Conservation (phyloP, 768 basidiomycete species). For the Phaeotremella skinneri region DNA sequence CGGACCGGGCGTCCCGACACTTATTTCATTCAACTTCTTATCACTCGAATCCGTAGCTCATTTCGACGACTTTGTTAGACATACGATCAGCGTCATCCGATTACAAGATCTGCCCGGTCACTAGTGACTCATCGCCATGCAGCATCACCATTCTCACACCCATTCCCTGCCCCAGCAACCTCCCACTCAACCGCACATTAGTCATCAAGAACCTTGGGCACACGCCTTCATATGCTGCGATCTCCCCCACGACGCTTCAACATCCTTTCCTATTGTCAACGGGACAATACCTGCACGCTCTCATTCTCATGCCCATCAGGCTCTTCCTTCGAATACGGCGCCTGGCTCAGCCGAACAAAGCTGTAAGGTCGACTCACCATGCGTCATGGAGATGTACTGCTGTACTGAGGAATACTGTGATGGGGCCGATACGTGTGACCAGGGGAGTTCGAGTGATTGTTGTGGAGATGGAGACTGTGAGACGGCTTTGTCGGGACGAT, state of each 20-base stretch:
- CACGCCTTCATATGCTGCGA: slow-evolving; percentile 43
- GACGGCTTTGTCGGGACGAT: not conserved
- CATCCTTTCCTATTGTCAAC: slow-evolving; percentile 18
- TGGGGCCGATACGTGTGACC: slow-evolving; percentile 6
- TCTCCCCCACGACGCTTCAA: slow-evolving; percentile 33
- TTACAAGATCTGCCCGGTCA: not conserved
- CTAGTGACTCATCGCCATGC: not conserved
- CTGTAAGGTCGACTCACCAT: slow-evolving; percentile 10
- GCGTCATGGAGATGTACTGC: slow-evolving; percentile 22
- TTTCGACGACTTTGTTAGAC: too few relatives aligned
- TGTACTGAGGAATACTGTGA: slow-evolving; percentile 19
- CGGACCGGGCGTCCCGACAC: too few relatives aligned
- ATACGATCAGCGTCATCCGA: too few relatives aligned
- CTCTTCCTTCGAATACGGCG: not conserved
- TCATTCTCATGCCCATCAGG: slow-evolving; percentile 6
- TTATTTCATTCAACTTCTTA: too few relatives aligned
- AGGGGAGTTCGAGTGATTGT: slow-evolving; percentile 14
- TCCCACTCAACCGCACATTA: slow-evolving; percentile 20
- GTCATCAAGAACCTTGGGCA: slow-evolving; percentile 40
- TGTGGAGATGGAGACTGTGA: slow-evolving; percentile 30
- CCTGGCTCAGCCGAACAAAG: slow-evolving; percentile 1
- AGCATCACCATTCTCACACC: not conserved
- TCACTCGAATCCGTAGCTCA: too few relatives aligned
- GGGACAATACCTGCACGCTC: too few relatives aligned
- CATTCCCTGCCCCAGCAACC: not conserved